Percentiles rank a stretch among this genome's conserved stretches.
Conservation (phyloP, 1,284 basidiomycete species). For the Moniliophthora roreri region DNA sequence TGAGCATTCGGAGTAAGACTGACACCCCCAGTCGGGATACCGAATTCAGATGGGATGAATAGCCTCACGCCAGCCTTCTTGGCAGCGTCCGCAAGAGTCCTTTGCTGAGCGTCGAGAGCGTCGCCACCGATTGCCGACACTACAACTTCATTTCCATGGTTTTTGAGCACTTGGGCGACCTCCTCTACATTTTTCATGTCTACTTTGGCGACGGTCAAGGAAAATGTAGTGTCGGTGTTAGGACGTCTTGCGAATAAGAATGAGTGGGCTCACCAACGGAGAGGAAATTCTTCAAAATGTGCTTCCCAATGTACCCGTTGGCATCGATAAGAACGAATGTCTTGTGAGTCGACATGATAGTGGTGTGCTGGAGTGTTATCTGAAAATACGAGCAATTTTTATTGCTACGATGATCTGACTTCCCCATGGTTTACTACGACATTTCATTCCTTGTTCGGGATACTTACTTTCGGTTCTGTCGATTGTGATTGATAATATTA, state of each 20-base stretch:
- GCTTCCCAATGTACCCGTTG: neutral
- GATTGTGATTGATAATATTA: too few species aligned
- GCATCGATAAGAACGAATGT: neutral
- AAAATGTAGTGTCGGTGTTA: neutral
- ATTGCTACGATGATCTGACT: too few species aligned
- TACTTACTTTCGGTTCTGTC: too few species aligned
- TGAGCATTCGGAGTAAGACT: conserved; percentile 10
- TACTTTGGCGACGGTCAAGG: neutral
- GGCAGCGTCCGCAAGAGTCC: neutral
- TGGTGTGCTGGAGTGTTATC: too few species aligned
- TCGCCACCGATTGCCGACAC: neutral
- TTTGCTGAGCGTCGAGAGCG: neutral
- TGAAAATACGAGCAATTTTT: too few species aligned
- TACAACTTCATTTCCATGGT: conserved; percentile 1
- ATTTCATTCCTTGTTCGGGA: too few species aligned
- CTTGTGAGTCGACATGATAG: neutral
- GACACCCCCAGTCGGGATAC: neutral
- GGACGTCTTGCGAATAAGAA: conserved; percentile 4
- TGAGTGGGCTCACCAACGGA: neutral
- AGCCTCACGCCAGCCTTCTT: conserved; percentile 6
- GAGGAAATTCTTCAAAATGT: neutral
- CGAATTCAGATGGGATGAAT: conserved; percentile 3
- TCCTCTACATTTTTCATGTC: neutral
- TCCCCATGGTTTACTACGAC: too few species aligned
- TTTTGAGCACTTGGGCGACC: neutral